Base-by-base conservation (phyloP, 306 rosid genomes). In the Vigna reflexopilosa region DNA sequence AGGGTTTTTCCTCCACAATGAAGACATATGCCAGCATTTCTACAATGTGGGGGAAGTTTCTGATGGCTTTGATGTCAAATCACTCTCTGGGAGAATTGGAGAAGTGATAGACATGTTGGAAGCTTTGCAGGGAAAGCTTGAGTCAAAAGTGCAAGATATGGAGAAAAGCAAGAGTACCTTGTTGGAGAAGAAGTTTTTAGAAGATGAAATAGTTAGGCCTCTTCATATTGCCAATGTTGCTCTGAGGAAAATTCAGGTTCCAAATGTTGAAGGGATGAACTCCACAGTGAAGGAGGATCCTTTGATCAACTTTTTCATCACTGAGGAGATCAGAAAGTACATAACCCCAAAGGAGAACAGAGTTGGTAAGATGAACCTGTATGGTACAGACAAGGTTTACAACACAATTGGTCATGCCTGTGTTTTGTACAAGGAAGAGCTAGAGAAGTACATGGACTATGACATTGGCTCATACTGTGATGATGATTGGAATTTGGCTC, bases 351-450 rank as follows among this genome's bases (percentile, higher is more conserved):
- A 91, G 52, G 92, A 90, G 84, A 96, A 80, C 48, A 84, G 91
- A 72, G 70, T 52, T 69, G 88, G 91, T n/a, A 89, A 88, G 85
- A 6, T 85, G 36, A 96, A 86, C 38, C 76, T 90, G 4, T 90
- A 84, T 73, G 93, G 97, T 15, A 72, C 84, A 5, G 90, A 90
- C 16, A 87, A 80, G 64, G 89, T 93, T 64, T 85, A 80, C 59
- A 93, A 95, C 87, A 90, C 98, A 44, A 91, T 93, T 2, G 99
- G 99, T 6, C 99, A 93, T 89, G 90, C 96, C 0, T 96, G 97
- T 83, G 96, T 87, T 66, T 72, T 90, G 78, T 26, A 79, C 68
- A 89, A 88, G 91, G 90, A 86, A 16, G 96, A 87, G 56, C 44
- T 93, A 55, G 97, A 96, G 81, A 73, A 83, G 69, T 96, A 93